Percentiles rank a stretch among this genome's conserved stretches.
These are phyloP conservation scores for Besnoitia besnoiti DNA, from an alignment of 169 alveolate genomes.

Conservation along the genomic window DNA sequence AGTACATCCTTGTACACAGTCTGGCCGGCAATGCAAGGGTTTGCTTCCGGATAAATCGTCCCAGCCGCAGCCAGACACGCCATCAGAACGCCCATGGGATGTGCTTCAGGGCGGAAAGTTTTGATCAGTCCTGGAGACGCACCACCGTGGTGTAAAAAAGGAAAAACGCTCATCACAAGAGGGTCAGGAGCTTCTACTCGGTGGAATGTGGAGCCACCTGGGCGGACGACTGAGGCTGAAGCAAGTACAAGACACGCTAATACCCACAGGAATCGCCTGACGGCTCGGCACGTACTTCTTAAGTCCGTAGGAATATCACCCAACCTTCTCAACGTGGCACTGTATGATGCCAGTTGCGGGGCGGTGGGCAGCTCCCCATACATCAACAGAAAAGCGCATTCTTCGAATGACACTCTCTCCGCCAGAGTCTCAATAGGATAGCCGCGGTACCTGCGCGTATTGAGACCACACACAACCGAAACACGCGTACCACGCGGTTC, in stretches of 20 bases:
- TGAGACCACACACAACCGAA: neutral
- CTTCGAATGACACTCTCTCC: constrained; percentile 81
- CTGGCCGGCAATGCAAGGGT: constrained; percentile 80
- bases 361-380: constrained; percentile 88
- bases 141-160: no score
- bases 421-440: constrained; percentile 89
- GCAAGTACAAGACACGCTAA: no score
- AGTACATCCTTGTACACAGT: constrained; percentile 74
- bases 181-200: neutral
- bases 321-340: neutral
- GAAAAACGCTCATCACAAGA: neutral
- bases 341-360: constrained; percentile 48
- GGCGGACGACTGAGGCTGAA: no score
- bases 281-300: neutral
- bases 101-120: constrained; percentile 84
- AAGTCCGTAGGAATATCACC: constrained; percentile 1
- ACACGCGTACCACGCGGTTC: neutral
- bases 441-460: constrained; percentile 80
- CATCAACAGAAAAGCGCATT: constrained; percentile 78
- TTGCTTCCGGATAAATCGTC: constrained; percentile 86
- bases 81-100: constrained; percentile 89
- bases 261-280: neutral
- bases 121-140: constrained; percentile 18
- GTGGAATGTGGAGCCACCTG: no score
- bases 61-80: constrained; percentile 82